Conservation (phyloP, 495 filamentous ascomycete species). For the Opeltia flavorubescens region DNA sequence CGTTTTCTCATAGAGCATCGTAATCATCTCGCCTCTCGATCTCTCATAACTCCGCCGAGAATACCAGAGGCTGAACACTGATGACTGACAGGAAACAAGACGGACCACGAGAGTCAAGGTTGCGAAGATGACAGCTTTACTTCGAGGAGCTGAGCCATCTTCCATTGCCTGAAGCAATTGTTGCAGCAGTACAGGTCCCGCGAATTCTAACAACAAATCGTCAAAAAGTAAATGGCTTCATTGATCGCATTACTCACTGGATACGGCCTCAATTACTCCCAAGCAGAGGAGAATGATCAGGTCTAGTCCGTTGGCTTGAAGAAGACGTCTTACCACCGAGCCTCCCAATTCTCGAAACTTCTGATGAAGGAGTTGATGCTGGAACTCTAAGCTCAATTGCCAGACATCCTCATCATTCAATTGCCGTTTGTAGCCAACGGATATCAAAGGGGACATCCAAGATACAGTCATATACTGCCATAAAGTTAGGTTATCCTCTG, state of each 20-base stretch:
- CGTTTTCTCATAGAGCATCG: conserved; percentile 78
- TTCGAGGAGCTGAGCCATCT: conserved; percentile 28
- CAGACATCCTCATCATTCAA: conserved; percentile 69
- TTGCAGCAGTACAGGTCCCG: conserved; percentile 55
- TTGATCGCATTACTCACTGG: conserved; percentile 24
- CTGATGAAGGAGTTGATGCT: conserved; percentile 55
- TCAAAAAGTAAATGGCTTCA: background rate
- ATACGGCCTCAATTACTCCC: conserved; percentile 44
- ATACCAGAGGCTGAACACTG: conserved; percentile 61
- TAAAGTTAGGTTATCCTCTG: conserved; percentile 65
- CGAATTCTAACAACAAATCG: conserved; percentile 27
- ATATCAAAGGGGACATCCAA: conserved; percentile 66
- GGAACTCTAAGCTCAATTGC: conserved; percentile 59
- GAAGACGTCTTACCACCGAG: conserved; percentile 50
- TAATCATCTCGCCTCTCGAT: conserved; percentile 72
- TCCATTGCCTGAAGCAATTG: conserved; percentile 56
- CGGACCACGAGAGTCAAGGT: conserved; percentile 42
- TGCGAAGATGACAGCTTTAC: conserved; percentile 52
- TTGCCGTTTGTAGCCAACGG: conserved; percentile 42
- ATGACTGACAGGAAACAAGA: conserved; percentile 47
- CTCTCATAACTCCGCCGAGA: conserved; percentile 62
- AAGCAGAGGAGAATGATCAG: conserved; percentile 50
- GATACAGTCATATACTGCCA: conserved; percentile 77
- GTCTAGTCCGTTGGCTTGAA: conserved; percentile 63
- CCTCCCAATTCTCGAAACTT: conserved; percentile 60